Base-by-base conservation (phyloP, 2,329 filamentous ascomycete species). In the Magnaporthales sp. region DNA sequence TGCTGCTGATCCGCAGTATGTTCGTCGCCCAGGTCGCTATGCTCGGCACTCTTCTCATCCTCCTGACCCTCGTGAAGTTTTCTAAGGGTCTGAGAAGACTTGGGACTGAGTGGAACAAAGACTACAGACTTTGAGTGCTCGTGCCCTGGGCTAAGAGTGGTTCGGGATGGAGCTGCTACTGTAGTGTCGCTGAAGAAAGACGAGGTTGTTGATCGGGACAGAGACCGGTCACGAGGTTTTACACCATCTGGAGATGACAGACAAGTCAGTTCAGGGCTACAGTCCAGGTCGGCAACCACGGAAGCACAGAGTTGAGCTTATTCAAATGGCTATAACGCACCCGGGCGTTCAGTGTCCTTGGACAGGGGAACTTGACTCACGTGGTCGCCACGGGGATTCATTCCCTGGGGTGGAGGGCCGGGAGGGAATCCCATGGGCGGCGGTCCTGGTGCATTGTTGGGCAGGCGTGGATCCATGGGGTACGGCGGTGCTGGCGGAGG, bases 71-170 rank as follows among this genome's bases (percentile, higher is more conserved):
- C 72, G 54, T 72, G 77, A 67, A 82, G 81, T 29, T 76, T 73
- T 24, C 76, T 74, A 71, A 84, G 79, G 0, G 81, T 83, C 66
- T 74, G 77, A 0, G 79, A 79, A 19, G 81, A 83, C 65, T 80
- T 78, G 0, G 83, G 83, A 2, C 82, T 84, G 56, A 85, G 71
- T 0, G 83, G 82, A 2, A 79, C 77, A 66, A 84, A 85, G 1
- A 74, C 70, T 1, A 84, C 81, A 0, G 79, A 79, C 68, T 82
- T 82, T 26, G 71, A 10, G 24, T 30, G 24, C 31, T 63, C 30
- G n/a, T 30, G 2, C 62, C 15, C 13, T n/a, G 15, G n/a, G 8
- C 31, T n/a, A 26, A 26, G 62, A 51, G 31, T 22, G 4, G 15
- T n/a, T 32, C 22, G 31, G 62, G 31, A n/a, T 26, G 63, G 26